Evolutionary conservation across 805 yeast genomes (phyloP).

Genomic region (Kuraishia ogatae): DNA sequence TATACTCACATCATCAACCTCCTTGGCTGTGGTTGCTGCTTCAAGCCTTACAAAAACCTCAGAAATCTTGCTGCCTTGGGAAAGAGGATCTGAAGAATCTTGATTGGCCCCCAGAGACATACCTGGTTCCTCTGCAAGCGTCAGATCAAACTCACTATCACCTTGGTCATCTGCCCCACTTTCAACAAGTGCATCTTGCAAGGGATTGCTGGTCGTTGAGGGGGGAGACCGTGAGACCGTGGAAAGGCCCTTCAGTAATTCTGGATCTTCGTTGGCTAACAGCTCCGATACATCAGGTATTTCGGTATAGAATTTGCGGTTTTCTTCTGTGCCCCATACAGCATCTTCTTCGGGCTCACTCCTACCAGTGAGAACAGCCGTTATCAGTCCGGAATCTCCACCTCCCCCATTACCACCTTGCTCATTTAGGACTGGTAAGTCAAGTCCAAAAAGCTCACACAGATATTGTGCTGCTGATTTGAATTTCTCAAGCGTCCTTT

Average conservation of each 20-base stretch:
- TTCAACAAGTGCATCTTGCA: too few species aligned
- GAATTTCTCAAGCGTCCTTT: conserved; percentile 13
- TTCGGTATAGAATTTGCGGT: conserved; percentile 53
- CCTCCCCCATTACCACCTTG: conserved; percentile 16
- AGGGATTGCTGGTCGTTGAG: background rate
- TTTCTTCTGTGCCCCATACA: conserved; percentile 61
- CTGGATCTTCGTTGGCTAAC: conserved; percentile 17
- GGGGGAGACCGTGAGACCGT: background rate
- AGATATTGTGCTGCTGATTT: conserved; percentile 24
- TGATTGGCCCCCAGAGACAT: background rate
- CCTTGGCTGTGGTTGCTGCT: conserved; percentile 28
- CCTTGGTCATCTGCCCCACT: background rate
- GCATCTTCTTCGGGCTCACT: conserved; percentile 7
- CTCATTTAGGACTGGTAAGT: conserved; percentile 24
- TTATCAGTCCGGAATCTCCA: conserved; percentile 15
- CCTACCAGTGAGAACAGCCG: conserved; percentile 13
- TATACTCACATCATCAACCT: conserved; percentile 37
- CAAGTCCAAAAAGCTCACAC: conserved; percentile 29
- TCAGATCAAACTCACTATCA: background rate
- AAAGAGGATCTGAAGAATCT: background rate
- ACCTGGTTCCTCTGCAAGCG: background rate
- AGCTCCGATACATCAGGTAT: conserved; percentile 34
- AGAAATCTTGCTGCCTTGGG: conserved; percentile 9
- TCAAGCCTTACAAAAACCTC: conserved; percentile 12
- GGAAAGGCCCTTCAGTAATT: background rate